These are phyloP conservation scores for Thermothelomyces thermophilus DNA, from an alignment of 2,329 filamentous ascomycete species.

Conservation along the genomic window DNA sequence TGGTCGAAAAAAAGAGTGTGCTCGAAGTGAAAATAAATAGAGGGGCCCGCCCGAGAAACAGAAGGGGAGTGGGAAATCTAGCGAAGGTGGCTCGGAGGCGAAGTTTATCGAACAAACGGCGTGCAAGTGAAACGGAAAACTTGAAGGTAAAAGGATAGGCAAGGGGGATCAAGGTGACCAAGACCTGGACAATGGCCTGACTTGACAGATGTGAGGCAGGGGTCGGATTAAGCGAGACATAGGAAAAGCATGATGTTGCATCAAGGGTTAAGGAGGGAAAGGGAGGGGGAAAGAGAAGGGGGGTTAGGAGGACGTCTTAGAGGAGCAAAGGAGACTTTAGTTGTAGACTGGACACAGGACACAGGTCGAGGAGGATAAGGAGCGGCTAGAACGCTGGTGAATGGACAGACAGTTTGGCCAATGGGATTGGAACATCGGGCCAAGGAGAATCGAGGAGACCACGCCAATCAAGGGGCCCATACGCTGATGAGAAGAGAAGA, in stretches of 20 bases:
- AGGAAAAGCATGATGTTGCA: conserved; percentile 1
- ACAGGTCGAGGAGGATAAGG: too few relatives aligned
- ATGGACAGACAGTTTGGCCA: too few relatives aligned
- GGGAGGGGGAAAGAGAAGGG: neutral
- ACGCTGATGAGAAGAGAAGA: neutral
- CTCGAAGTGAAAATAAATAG: conserved; percentile 22
- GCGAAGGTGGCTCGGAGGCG: conserved; percentile 2
- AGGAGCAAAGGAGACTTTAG: too few relatives aligned
- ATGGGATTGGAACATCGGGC: neutral
- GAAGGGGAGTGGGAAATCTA: conserved; percentile 17
- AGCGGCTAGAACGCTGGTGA: too few relatives aligned
- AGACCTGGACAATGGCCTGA: conserved; percentile 18
- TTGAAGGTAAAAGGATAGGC: conserved; percentile 12
- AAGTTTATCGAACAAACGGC: conserved; percentile 15
- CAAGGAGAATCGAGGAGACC: neutral
- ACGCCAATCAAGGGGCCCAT: neutral
- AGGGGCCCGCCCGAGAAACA: conserved; percentile 31
- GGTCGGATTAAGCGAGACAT: neutral
- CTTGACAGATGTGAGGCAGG: conserved; percentile 6
- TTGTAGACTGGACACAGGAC: too few relatives aligned
- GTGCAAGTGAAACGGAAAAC: conserved; percentile 7
- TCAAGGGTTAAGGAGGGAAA: too few relatives aligned
- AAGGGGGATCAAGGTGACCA: conserved; percentile 21
- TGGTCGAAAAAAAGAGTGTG: conserved; percentile 3
- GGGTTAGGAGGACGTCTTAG: neutral